Percentiles rank a stretch among this genome's conserved stretches.
Evolutionary conservation across 345 rosid species (phyloP).

Genomic region (Murraya paniculata): DNA sequence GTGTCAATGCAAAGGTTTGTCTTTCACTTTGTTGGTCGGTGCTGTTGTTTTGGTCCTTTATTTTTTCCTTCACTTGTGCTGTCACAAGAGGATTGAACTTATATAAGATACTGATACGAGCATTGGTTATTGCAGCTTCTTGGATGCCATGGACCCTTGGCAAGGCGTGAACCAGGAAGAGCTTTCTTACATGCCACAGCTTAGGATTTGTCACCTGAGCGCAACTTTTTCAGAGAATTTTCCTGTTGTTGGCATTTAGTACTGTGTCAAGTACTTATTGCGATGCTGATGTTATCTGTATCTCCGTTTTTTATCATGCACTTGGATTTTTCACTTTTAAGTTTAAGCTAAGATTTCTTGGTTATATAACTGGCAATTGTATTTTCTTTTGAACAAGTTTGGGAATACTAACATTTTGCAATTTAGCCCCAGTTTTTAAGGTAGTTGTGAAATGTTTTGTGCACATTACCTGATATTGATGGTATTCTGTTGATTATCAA

Average conservation of each 20-base stretch:
- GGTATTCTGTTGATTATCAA: too few relatives aligned
- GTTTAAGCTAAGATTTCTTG: neutral
- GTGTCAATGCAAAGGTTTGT: constrained; percentile 73
- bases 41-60: neutral
- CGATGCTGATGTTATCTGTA: neutral
- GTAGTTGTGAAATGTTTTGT: too few relatives aligned
- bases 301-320: neutral
- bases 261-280: neutral
- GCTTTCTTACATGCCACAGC: constrained; percentile 47
- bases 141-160: constrained; percentile 70
- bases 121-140: constrained; percentile 46
- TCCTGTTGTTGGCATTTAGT: neutral
- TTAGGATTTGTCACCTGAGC: constrained; percentile 12
- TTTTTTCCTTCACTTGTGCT: neutral
- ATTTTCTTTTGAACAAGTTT: neutral
- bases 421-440: too few relatives aligned
- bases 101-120: neutral
- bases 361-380: neutral
- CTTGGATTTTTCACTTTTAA: neutral
- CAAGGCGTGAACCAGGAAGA: constrained; percentile 55
- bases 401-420: too few relatives aligned
- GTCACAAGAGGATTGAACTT: neutral
- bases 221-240: neutral
- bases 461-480: too few relatives aligned
- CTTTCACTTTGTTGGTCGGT: neutral